These are phyloP conservation scores for Buddleja alternifolia DNA, from an alignment of 257 asterid genomes.

Conservation along the genomic window DNA sequence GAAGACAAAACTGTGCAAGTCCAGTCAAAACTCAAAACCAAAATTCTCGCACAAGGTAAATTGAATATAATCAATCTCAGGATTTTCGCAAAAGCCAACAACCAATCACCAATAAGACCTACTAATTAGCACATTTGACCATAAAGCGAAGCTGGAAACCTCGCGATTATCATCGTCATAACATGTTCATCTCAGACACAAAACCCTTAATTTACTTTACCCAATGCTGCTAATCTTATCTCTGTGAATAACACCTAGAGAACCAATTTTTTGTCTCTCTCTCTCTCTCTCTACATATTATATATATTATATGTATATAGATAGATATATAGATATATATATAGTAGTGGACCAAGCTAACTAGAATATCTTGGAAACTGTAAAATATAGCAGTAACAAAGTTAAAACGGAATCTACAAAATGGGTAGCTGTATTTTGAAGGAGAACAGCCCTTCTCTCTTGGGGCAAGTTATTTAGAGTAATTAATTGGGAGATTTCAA, in stretches of 20 bases:
- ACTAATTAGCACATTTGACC: conserved; percentile 29
- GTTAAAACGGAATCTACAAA: not conserved
- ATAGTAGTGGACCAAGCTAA: conserved; percentile 20
- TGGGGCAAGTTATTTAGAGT: not conserved
- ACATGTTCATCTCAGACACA: conserved; percentile 31
- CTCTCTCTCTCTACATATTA: too few species aligned
- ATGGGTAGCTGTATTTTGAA: not conserved
- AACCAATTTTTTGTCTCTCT: conserved; percentile 26
- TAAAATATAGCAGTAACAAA: not conserved
- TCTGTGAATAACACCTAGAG: conserved; percentile 57
- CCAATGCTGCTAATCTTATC: conserved; percentile 38
- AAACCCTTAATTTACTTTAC: conserved; percentile 12
- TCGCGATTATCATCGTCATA: conserved; percentile 30
- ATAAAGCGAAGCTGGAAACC: conserved; percentile 16
- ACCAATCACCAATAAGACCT: conserved; percentile 2
- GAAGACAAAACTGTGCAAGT: too few species aligned
- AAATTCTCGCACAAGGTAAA: too few species aligned
- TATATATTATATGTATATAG: too few species aligned
- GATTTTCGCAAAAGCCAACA: too few species aligned
- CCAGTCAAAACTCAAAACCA: too few species aligned
- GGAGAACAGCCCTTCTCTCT: not conserved
- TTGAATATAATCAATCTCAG: too few species aligned
- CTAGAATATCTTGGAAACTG: conserved; percentile 34
- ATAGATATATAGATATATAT: too few species aligned
- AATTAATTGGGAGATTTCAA: not conserved